These are phyloP conservation scores for Domatiomyces catenatus DNA, from an alignment of 2,329 filamentous ascomycete genomes.

Conservation along the genomic window DNA sequence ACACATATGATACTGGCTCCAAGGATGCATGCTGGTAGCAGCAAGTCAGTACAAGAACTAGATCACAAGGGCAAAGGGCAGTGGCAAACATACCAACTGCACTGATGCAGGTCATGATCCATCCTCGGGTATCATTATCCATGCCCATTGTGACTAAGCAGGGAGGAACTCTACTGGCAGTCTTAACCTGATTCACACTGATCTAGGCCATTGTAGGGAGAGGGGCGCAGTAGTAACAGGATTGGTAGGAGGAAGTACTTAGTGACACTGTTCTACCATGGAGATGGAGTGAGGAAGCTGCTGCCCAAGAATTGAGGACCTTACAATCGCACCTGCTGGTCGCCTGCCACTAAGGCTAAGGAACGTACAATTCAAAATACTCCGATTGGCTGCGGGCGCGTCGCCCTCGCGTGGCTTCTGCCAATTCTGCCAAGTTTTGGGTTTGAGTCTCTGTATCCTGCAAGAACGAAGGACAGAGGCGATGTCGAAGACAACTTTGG, in stretches of 20 bases:
- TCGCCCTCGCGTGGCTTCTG: neutral
- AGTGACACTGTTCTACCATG: neutral
- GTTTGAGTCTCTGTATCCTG: neutral
- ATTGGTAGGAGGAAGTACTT: neutral
- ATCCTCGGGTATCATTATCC: conserved; percentile 75
- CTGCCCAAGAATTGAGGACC: neutral
- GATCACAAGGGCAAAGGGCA: conserved; percentile 1
- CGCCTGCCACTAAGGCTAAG: neutral
- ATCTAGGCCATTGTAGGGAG: neutral
- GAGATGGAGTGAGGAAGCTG: neutral
- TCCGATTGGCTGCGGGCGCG: neutral
- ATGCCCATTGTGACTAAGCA: conserved; percentile 29
- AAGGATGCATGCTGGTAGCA: conserved; percentile 38
- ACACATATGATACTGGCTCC: conserved; percentile 77
- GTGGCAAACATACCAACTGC: conserved; percentile 46
- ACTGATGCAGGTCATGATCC: conserved; percentile 75
- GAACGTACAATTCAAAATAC: neutral
- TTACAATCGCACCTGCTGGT: neutral
- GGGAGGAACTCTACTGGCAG: neutral
- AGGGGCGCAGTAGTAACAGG: neutral
- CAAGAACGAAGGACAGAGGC: conserved; percentile 1
- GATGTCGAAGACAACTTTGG: conserved; percentile 68
- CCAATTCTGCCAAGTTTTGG: neutral
- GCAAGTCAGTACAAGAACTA: conserved; percentile 5
- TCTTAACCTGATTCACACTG: neutral